Percentiles rank a stretch among this genome's conserved stretches.
Conservation (phyloP, 225 moss, liverwort and hornwort species). For the Pseudoscleropodium purum region DNA sequence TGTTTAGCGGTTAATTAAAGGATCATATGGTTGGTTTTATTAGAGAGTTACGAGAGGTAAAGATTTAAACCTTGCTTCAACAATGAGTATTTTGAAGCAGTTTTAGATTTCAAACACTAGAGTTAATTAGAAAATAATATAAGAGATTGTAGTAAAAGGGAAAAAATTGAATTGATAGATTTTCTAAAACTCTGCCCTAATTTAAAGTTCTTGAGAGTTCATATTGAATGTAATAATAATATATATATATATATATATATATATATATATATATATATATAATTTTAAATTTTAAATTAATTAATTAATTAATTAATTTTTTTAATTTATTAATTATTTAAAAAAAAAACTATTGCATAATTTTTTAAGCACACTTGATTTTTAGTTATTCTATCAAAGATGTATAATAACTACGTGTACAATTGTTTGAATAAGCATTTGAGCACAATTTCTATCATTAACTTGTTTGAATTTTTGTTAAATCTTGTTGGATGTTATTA, state of each 20-base stretch:
- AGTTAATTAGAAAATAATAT: neutral
- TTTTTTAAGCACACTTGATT: neutral
- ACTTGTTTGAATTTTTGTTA: neutral
- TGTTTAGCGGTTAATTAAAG: neutral
- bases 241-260: too few species aligned
- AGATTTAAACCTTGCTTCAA: neutral
- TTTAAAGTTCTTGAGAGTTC: neutral
- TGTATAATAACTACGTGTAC: too few species aligned
- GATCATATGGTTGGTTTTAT: neutral
- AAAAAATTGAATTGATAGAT: neutral
- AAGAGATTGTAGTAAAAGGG: neutral
- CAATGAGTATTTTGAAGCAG: accelerated
- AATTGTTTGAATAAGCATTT: neutral
- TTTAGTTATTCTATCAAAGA: neutral
- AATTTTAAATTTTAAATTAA: too few species aligned
- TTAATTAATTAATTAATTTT: too few species aligned
- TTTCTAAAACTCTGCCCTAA: accelerated
- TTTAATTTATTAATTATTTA: too few species aligned
- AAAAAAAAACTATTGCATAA: too few species aligned
- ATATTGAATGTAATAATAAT: neutral
- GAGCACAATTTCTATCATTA: neutral
- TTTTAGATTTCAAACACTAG: neutral
- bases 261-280: too few species aligned
- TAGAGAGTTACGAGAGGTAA: neutral
- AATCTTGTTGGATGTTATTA: neutral